phyloP scores from a whole-genome alignment of 768 basidiomycete genomes.

The Mycena albidolilacea region DNA sequence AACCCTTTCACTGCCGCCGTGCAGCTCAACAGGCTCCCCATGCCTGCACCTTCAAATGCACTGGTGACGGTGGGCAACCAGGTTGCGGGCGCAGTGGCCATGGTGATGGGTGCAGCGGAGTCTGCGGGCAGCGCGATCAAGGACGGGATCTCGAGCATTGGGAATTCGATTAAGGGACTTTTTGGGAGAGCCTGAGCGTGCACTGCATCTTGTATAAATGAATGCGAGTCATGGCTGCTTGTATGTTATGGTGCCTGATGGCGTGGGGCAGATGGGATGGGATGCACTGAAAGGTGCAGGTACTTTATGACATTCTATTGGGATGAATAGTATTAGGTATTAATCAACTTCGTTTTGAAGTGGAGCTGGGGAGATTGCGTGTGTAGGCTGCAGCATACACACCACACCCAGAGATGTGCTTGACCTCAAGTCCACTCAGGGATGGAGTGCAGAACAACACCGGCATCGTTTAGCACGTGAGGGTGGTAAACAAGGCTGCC shows the following conservation, averaged over 20 bases:
- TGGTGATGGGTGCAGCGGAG: neutral
- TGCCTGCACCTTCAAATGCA: neutral
- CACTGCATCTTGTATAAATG: neutral
- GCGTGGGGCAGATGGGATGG: neutral
- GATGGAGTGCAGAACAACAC: too few relatives aligned
- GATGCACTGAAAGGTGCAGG: neutral
- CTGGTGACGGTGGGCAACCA: neutral
- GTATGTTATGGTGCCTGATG: too few relatives aligned
- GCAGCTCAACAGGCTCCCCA: constrained; percentile 56
- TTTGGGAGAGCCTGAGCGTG: constrained; percentile 6
- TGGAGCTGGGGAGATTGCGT: too few relatives aligned
- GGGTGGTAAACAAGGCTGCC: too few relatives aligned
- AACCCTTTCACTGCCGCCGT: constrained; percentile 56
- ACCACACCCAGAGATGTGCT: too few relatives aligned
- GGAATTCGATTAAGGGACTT: constrained; percentile 4
- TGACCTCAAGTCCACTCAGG: too few relatives aligned
- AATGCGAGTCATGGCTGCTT: too few relatives aligned
- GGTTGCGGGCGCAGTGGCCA: neutral
- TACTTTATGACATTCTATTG: neutral
- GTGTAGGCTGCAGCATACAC: too few relatives aligned
- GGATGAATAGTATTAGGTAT: too few relatives aligned
- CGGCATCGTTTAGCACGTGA: too few relatives aligned
- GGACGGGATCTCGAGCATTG: neutral
- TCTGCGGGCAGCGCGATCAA: neutral
- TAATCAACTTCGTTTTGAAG: too few relatives aligned